Conservation (phyloP, 805 yeast species). For the Kodamaea hsintzibuensis region DNA sequence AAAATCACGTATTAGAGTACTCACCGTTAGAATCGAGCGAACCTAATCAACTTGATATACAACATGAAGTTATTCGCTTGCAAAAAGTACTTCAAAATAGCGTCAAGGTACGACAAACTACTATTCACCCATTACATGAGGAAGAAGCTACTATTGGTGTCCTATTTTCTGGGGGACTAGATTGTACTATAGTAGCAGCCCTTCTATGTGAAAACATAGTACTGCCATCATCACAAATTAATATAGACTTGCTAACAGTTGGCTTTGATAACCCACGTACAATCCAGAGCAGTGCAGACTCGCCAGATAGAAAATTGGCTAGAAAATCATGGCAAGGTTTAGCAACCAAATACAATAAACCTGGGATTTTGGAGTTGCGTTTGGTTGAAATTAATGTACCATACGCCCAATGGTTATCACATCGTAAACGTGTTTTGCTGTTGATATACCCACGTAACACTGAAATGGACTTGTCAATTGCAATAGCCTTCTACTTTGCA, state of each 20-base stretch:
- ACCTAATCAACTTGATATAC: background rate
- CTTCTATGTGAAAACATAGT: constrained; percentile 31
- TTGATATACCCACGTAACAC: constrained; percentile 83
- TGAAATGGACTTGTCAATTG: constrained; percentile 95
- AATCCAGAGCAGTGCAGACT: constrained; percentile 52
- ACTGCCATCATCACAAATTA: constrained; percentile 6
- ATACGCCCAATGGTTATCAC: constrained; percentile 60
- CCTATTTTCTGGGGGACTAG: constrained; percentile 92
- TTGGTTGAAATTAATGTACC: constrained; percentile 74
- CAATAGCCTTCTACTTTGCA: constrained; percentile 94
- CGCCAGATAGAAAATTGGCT: constrained; percentile 86
- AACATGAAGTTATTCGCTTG: background rate
- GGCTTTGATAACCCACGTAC: constrained; percentile 91
- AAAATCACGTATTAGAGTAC: background rate
- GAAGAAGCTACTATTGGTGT: constrained; percentile 49
- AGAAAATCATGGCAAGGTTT: constrained; percentile 59
- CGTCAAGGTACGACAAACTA: constrained; percentile 51
- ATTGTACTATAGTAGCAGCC: constrained; percentile 80
- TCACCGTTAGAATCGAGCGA: background rate
- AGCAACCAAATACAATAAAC: constrained; percentile 37
- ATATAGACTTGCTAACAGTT: constrained; percentile 82
- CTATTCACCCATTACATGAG: constrained; percentile 58
- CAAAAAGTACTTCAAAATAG: constrained; percentile 22
- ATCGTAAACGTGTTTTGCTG: constrained; percentile 52
- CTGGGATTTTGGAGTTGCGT: constrained; percentile 36